A percentile compares a stretch with the other conserved stretches of the same genome.
phyloP scores from a whole-genome alignment of 352 stramenopile species.

The Pythium aphanidermatum region DNA sequence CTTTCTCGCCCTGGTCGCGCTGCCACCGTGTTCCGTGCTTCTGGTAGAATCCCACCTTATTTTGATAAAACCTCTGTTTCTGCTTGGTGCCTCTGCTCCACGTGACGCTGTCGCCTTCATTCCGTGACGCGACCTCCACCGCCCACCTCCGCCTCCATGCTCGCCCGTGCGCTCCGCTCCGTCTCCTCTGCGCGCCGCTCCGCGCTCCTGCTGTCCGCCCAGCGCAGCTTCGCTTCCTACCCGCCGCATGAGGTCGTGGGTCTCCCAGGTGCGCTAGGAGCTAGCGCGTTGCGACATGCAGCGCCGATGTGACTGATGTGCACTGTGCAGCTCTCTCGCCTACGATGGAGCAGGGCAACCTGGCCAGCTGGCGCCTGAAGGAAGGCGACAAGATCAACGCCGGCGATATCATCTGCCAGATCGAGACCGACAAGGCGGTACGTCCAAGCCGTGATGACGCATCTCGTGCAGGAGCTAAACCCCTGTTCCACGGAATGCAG shows the following conservation, averaged over 20 bases:
- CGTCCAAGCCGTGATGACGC: neutral
- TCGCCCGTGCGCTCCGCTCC: slow-evolving; percentile 54
- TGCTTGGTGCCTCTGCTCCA: slow-evolving; percentile 17
- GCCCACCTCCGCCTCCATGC: slow-evolving; percentile 27
- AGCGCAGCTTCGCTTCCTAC: slow-evolving; percentile 64
- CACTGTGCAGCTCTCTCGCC: slow-evolving; percentile 85
- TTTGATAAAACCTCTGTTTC: slow-evolving; percentile 21
- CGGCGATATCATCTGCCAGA: slow-evolving; percentile 94
- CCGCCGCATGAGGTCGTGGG: slow-evolving; percentile 73
- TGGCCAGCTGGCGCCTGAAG: slow-evolving; percentile 93
- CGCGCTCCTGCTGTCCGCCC: slow-evolving; percentile 19
- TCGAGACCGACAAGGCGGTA: slow-evolving; percentile 98
- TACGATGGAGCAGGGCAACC: slow-evolving; percentile 96
- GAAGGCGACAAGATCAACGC: slow-evolving; percentile 91
- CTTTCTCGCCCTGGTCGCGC: slow-evolving; percentile 14
- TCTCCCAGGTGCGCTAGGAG: slow-evolving; percentile 73
- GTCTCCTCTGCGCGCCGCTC: slow-evolving; percentile 29
- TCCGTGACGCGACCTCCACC: slow-evolving; percentile 13
- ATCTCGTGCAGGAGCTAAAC: neutral
- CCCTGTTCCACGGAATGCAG: slow-evolving; percentile 2
- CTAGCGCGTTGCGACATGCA: no score
- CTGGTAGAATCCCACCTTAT: slow-evolving; percentile 22
- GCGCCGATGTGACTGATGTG: no score
- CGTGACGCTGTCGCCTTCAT: slow-evolving; percentile 1
- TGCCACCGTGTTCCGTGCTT: slow-evolving; percentile 7